Conservation (phyloP, 805 yeast genomes). For the Ogataea ganodermae region DNA sequence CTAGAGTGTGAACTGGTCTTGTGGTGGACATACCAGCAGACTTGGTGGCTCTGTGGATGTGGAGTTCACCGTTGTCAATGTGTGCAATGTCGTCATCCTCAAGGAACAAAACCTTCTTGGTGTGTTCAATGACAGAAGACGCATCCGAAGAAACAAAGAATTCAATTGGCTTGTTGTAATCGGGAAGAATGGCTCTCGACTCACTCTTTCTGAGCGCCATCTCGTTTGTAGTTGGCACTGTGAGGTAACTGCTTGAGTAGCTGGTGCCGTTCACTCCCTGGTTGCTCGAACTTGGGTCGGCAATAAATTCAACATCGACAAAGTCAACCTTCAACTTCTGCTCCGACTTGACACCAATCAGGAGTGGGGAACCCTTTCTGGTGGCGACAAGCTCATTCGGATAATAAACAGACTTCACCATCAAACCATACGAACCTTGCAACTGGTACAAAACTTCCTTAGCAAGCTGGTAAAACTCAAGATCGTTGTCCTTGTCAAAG, state of each 20-base stretch:
- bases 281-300: slow-evolving; percentile 48
- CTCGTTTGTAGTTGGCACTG: slow-evolving; percentile 23
- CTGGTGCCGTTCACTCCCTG: slow-evolving; percentile 23
- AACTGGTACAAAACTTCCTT: slow-evolving; percentile 89
- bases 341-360: slow-evolving; percentile 96
- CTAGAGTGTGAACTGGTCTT: slow-evolving; percentile 94
- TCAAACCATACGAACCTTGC: slow-evolving; percentile 96
- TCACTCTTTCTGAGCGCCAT: slow-evolving; percentile 40
- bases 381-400: slow-evolving; percentile 97
- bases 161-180: slow-evolving; percentile 89
- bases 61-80: slow-evolving; percentile 96
- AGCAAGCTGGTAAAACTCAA: slow-evolving; percentile 89
- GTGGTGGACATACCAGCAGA: slow-evolving; percentile 88
- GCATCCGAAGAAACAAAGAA: slow-evolving; percentile 97
- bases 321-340: slow-evolving; percentile 94
- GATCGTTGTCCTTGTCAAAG: slow-evolving; percentile 74
- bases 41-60: slow-evolving; percentile 93
- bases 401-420: slow-evolving; percentile 87
- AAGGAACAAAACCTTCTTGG: slow-evolving; percentile 92
- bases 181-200: slow-evolving; percentile 95
- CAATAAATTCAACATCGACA: slow-evolving; percentile 95
- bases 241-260: slow-evolving; percentile 17
- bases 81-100: slow-evolving; percentile 99
- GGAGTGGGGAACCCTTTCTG: slow-evolving; percentile 95
- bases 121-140: slow-evolving; percentile 93